Conservation (phyloP, 2,329 filamentous ascomycete species). For the Ilyonectria robusta region DNA sequence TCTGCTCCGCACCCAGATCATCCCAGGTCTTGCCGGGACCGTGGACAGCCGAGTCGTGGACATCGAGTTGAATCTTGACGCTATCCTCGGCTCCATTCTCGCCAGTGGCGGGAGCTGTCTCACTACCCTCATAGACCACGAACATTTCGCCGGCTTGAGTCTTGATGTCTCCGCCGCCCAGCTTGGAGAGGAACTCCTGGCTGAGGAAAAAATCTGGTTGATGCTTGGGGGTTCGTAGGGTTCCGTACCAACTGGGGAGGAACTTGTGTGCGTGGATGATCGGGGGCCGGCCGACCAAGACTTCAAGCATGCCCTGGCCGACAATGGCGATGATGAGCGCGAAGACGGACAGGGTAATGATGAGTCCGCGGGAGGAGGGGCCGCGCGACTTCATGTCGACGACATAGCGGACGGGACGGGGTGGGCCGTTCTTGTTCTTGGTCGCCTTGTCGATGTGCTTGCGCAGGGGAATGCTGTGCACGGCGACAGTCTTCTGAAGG, state of each 20-base stretch:
- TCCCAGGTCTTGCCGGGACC: conserved; percentile 77
- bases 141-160: conserved; percentile 55
- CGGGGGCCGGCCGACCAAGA: conserved; percentile 70
- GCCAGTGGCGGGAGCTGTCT: conserved; percentile 32
- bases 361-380: conserved; percentile 65
- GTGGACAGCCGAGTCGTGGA: conserved; percentile 63
- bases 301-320: conserved; percentile 75
- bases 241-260: conserved; percentile 64
- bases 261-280: conserved; percentile 68
- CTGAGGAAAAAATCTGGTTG: conserved; percentile 46
- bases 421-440: conserved; percentile 54
- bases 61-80: conserved; percentile 56
- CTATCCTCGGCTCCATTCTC: conserved; percentile 36
- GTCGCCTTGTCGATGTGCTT: conserved; percentile 57
- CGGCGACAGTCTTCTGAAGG: conserved; percentile 82
- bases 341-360: conserved; percentile 69
- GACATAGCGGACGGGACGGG: conserved; percentile 76
- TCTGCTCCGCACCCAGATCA: conserved; percentile 74
- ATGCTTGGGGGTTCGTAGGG: conserved; percentile 46
- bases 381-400: conserved; percentile 71
- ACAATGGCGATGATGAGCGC: conserved; percentile 73
- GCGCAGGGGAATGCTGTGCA: conserved; percentile 83
- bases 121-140: conserved; percentile 52
- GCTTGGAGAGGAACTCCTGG: conserved; percentile 55
- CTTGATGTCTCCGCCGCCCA: conserved; percentile 53